A percentile compares a stretch with the other conserved stretches of the same genome.
phyloP scores from a whole-genome alignment of 2,329 filamentous ascomycete species.

The Colletotrichum australisinense region DNA sequence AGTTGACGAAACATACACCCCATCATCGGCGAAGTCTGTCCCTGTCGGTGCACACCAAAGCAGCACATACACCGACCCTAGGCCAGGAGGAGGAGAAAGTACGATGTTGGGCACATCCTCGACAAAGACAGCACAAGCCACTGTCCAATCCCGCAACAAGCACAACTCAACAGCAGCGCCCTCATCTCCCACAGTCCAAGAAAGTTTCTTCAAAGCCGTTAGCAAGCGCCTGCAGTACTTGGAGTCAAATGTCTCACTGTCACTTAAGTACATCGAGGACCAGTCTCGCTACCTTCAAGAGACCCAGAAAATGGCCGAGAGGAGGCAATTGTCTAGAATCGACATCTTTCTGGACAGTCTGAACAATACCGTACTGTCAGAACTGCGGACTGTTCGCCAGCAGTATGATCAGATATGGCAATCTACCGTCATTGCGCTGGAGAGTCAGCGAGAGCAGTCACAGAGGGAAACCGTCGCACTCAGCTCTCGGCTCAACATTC shows the following conservation, averaged over 20 bases:
- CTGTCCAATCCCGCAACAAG: constrained; percentile 47
- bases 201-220: constrained; percentile 97
- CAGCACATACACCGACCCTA: not conserved
- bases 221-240: constrained; percentile 92
- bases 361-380: constrained; percentile 87
- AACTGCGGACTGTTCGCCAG: constrained; percentile 80
- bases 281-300: constrained; percentile 92
- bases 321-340: constrained; percentile 86
- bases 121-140: constrained; percentile 42
- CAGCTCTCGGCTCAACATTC: constrained; percentile 81
- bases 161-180: constrained; percentile 55
- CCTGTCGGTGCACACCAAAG: not conserved
- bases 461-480: constrained; percentile 87
- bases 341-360: constrained; percentile 83
- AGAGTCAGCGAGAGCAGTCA: constrained; percentile 87
- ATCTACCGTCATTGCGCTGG: constrained; percentile 90
- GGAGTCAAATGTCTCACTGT: constrained; percentile 92
- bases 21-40: not conserved
- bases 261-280: constrained; percentile 95
- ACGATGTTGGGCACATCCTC: constrained; percentile 28
- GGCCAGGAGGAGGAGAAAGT: constrained; percentile 1
- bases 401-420: constrained; percentile 99
- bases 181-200: constrained; percentile 86
- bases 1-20: not conserved
- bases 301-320: constrained; percentile 87